These are phyloP conservation scores for Coccomyxa sp. DNA, from an alignment of 139 green algal species.

Conservation along the genomic window DNA sequence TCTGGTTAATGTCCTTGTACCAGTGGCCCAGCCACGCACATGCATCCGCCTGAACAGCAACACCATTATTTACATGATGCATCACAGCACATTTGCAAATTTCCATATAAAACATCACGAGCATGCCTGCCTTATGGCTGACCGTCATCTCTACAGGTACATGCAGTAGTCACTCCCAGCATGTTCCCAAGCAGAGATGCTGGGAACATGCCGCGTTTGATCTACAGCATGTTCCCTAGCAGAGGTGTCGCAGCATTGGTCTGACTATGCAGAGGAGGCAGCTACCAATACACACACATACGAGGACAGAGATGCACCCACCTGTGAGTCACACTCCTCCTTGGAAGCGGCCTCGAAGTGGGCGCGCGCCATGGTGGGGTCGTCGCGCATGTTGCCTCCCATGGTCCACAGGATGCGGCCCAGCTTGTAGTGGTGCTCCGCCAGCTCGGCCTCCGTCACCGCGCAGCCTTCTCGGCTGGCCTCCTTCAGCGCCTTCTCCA, in stretches of 20 bases:
- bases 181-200: background rate
- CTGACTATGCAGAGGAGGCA: no score
- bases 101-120: background rate
- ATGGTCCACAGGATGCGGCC: conserved; percentile 55
- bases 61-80: background rate
- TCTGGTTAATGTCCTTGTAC: conserved; percentile 44
- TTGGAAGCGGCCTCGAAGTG: conserved; percentile 22
- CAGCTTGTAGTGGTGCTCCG: conserved; percentile 46
- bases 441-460: conserved; percentile 45
- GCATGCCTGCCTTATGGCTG: background rate
- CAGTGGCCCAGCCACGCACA: conserved; percentile 59
- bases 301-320: no score
- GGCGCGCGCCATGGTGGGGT: conserved; percentile 14
- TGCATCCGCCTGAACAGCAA: conserved; percentile 44
- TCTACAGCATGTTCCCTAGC: no score
- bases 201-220: background rate
- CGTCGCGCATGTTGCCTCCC: conserved; percentile 18
- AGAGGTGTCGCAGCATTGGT: no score
- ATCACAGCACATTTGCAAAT: background rate
- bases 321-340: conserved; percentile 26
- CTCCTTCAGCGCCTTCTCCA: conserved; percentile 37
- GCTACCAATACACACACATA: no score
- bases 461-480: conserved; percentile 13
- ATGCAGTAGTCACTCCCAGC: no score
- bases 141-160: background rate